Evolutionary conservation across 352 stramenopile genomes (phyloP).

Genomic region (Lagenidium sp.): DNA sequence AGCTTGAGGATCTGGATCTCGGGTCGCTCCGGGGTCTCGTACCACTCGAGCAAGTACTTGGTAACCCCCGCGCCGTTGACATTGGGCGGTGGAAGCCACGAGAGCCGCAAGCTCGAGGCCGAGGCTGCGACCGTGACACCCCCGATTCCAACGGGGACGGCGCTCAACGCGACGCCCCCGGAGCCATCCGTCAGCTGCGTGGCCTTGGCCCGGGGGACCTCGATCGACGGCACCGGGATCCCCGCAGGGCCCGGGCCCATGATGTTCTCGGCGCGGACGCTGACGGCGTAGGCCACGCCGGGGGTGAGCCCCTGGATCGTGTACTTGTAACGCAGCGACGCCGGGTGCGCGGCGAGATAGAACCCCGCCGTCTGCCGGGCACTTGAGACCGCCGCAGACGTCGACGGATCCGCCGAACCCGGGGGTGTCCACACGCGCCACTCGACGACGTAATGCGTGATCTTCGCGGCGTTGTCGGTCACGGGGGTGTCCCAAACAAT

Average conservation of each 20-base stretch:
- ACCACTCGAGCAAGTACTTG: conserved; percentile 77
- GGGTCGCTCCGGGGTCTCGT: conserved; percentile 24
- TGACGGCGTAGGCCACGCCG: conserved; percentile 37
- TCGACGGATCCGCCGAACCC: conserved; percentile 27
- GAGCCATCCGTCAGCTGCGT: conserved; percentile 32
- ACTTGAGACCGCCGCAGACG: not conserved
- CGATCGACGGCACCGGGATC: conserved; percentile 31
- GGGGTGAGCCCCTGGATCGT: conserved; percentile 37
- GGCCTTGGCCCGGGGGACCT: conserved; percentile 49
- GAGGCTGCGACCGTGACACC: conserved; percentile 26
- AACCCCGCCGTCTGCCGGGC: conserved; percentile 33
- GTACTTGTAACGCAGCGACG: conserved; percentile 59
- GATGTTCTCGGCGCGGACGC: conserved; percentile 60
- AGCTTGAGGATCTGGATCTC: conserved; percentile 75
- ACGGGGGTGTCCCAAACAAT: conserved; percentile 86
- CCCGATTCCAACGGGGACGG: conserved; percentile 15
- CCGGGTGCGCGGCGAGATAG: conserved; percentile 37
- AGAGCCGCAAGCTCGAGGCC: conserved; percentile 27
- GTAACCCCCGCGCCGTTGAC: conserved; percentile 35
- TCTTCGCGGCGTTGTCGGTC: conserved; percentile 64
- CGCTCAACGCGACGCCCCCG: conserved; percentile 44
- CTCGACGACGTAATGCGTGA: conserved; percentile 86
- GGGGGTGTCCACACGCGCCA: conserved; percentile 43
- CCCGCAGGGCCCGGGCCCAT: conserved; percentile 43
- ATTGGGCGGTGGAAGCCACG: conserved; percentile 37